Evolutionary conservation across 2,329 filamentous ascomycete species (phyloP), one percentile per base, ranked within the genome.

Genomic region (Cercospora berteroae): DNA sequence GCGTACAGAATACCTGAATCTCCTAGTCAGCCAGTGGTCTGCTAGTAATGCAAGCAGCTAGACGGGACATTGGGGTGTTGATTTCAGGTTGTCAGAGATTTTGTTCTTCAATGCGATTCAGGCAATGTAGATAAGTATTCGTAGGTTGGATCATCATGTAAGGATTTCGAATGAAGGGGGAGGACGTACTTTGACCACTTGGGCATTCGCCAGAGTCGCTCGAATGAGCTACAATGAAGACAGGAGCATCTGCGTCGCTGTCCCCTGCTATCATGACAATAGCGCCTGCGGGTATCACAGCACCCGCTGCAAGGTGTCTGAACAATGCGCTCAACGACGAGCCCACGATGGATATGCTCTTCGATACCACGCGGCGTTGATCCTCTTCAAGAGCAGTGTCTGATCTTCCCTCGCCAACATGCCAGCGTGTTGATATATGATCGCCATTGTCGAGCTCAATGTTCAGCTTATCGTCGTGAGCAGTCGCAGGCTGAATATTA

Each of bases 41-140:
- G 10, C 27, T 10, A 13, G 7, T 18, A 16, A 23, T 16, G 39
- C 8, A n/a, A 12, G 23, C 20, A 42, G 31, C 16, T 12, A 12
- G 7, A 33, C 16, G 18, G 16, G 13, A 1, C 3, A 9, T 20
- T 5, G 2, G 12, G 31, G 55, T 5, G n/a, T 58, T 31, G 55
- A 81, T 82, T 88, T 96, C 93, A 96, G 93, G 83, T 89, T 92
- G 89, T 94, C 89, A 94, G 90, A 93, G 88, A 87, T 86, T 79
- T 85, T 79, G 85, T 86, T 95, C 93, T 89, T 96, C 94, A 96
- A 90, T 86, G 86, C 80, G 83, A 82, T 90, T 96, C 94, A 94
- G 94, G 91, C 93, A 98, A 98, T 97, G 94, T 98, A 97, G 94
- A 97, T 98, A 98, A 98, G 94, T 94, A 92, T 95, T 96, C 86